Percentiles rank a stretch among this genome's conserved stretches.
Evolutionary conservation across 2,329 filamentous ascomycete species (phyloP).

Genomic region (Claviceps sorghi): DNA sequence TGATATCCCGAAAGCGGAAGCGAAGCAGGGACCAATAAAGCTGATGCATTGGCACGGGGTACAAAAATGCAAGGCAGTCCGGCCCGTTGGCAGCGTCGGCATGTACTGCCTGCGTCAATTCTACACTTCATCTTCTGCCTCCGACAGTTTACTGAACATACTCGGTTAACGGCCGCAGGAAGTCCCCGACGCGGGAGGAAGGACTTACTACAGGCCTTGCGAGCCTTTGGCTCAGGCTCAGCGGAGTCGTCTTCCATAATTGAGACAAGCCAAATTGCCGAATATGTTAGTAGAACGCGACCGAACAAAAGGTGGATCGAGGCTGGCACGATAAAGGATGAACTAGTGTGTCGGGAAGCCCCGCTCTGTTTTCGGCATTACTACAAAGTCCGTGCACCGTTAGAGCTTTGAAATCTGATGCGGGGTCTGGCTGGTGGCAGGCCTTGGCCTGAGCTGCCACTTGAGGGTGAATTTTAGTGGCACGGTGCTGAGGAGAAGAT

Average conservation of each 20-base stretch:
- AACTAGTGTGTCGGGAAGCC: neutral
- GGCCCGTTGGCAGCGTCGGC: constrained; percentile 19
- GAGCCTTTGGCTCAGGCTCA: constrained; percentile 3
- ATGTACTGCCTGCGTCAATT: constrained; percentile 19
- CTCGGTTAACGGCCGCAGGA: neutral
- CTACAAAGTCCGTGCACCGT: neutral
- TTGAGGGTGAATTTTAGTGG: neutral
- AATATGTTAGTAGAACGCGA: neutral
- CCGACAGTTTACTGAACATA: constrained; percentile 13
- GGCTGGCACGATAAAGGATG: neutral
- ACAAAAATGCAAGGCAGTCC: constrained; percentile 26
- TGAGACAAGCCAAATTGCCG: neutral
- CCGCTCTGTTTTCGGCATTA: neutral
- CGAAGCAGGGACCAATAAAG: constrained; percentile 7
- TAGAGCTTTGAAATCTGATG: neutral
- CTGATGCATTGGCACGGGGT: constrained; percentile 22
- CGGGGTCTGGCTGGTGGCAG: neutral
- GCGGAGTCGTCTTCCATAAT: constrained; percentile 2
- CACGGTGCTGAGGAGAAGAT: no score
- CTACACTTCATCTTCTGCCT: constrained; percentile 24
- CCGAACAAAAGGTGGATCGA: neutral
- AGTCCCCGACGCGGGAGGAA: neutral
- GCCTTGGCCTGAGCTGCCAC: neutral
- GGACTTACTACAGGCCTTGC: constrained; percentile 3
- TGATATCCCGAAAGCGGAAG: constrained; percentile 1